Percentiles rank a stretch among this genome's conserved stretches.
Evolutionary conservation across 2,329 filamentous ascomycete species (phyloP).

Genomic region (Phialophora expanda): DNA sequence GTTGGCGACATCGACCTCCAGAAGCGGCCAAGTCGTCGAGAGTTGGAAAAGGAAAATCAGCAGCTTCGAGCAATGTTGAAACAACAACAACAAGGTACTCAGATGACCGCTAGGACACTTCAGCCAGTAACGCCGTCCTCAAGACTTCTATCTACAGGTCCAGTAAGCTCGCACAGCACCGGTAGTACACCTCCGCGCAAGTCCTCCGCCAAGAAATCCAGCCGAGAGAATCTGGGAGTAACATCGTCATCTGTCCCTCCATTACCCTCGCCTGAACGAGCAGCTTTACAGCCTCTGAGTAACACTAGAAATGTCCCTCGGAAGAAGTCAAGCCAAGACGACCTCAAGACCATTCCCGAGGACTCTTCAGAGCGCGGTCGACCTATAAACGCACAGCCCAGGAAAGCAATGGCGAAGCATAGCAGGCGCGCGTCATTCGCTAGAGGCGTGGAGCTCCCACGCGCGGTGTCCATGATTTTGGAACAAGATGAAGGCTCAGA

Average conservation of each 20-base stretch:
- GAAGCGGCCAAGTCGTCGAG: conserved; percentile 34
- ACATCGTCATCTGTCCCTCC: conserved; percentile 26
- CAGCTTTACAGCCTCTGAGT: conserved; percentile 27
- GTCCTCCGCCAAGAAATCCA: conserved; percentile 22
- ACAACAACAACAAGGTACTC: conserved; percentile 31
- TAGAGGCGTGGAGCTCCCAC: conserved; percentile 24
- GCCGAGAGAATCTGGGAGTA: conserved; percentile 8
- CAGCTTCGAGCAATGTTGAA: conserved; percentile 37
- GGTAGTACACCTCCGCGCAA: conserved; percentile 5
- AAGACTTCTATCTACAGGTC: neutral
- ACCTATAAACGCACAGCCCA: conserved; percentile 5
- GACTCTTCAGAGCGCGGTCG: neutral
- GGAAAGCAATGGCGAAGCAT: conserved; percentile 10
- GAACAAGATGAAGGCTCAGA: conserved; percentile 35
- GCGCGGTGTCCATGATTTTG: conserved; percentile 36
- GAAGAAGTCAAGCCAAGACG: conserved; percentile 17
- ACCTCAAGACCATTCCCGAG: conserved; percentile 20
- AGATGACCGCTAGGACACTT: neutral
- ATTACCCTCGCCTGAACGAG: conserved; percentile 23
- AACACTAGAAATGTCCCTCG: conserved; percentile 26
- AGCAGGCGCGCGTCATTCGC: conserved; percentile 5
- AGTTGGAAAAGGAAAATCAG: conserved; percentile 40
- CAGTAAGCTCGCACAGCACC: conserved; percentile 1
- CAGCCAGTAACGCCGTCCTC: conserved; percentile 12
- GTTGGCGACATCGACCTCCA: conserved; percentile 33